These are phyloP conservation scores for Phialemonium atrogriseum DNA, from an alignment of 2,329 filamentous ascomycete genomes.

Conservation along the genomic window DNA sequence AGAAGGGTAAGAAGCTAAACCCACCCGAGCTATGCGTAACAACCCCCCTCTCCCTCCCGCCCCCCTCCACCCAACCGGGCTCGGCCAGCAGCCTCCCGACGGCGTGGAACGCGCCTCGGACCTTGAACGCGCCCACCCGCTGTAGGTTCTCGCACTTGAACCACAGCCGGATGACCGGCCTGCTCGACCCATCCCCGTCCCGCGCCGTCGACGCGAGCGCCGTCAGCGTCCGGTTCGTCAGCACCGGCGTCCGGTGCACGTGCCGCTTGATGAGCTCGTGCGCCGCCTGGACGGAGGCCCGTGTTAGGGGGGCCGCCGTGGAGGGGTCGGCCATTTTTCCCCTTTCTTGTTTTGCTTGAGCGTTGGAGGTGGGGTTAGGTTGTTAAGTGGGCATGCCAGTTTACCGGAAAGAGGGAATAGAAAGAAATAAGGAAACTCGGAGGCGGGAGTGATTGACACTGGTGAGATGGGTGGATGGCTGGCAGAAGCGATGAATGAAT, in stretches of 20 bases:
- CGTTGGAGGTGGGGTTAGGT: too few species aligned
- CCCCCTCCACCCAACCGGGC: slow-evolving; percentile 51
- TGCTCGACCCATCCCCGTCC: slow-evolving; percentile 43
- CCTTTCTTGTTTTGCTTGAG: too few species aligned
- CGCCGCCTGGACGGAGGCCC: slow-evolving; percentile 62
- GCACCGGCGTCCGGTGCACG: slow-evolving; percentile 76
- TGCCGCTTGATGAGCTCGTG: slow-evolving; percentile 64
- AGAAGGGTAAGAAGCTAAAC: too few species aligned
- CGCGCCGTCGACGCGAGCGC: slow-evolving; percentile 66
- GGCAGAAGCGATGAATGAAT: too few species aligned
- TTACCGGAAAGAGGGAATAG: too few species aligned
- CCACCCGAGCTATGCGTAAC: slow-evolving; percentile 84
- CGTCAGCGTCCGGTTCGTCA: slow-evolving; percentile 71
- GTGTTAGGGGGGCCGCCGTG: slow-evolving; percentile 57
- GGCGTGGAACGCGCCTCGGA: slow-evolving; percentile 82
- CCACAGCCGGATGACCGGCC: slow-evolving; percentile 64
- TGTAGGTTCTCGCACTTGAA: slow-evolving; percentile 97
- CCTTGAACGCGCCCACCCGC: slow-evolving; percentile 87
- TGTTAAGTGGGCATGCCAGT: too few species aligned
- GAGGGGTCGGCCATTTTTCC: slow-evolving; percentile 46
- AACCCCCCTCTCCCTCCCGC: slow-evolving; percentile 59
- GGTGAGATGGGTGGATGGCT: too few species aligned
- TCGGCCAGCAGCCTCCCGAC: slow-evolving; percentile 59
- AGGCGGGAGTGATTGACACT: too few species aligned
- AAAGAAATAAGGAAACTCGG: too few species aligned